These are phyloP conservation scores for Fusarium miscanthi DNA, from an alignment of 2,329 filamentous ascomycete species.

Conservation along the genomic window DNA sequence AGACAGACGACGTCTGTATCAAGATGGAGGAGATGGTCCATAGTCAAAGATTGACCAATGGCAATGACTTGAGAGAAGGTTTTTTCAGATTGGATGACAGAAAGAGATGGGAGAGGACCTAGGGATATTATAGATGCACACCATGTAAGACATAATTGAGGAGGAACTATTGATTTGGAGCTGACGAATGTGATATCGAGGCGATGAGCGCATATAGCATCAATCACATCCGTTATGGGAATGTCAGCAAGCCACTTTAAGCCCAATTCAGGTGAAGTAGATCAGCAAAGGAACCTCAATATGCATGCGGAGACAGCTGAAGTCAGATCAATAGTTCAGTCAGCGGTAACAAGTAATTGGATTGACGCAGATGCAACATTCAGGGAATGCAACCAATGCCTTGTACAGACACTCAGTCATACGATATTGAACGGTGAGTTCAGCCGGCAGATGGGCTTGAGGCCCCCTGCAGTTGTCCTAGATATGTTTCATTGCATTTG, in stretches of 20 bases:
- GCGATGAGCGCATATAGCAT: not conserved
- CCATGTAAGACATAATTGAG: not conserved
- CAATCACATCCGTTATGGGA: not conserved
- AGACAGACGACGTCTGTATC: conserved; percentile 32
- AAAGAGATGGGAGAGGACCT: not conserved
- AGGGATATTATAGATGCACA: not conserved
- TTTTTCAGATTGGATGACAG: not conserved
- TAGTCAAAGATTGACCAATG: not conserved
- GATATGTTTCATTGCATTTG: not conserved
- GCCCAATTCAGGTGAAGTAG: not conserved
- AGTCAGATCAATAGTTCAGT: not conserved
- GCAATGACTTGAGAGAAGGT: not conserved
- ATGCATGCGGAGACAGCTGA: not conserved
- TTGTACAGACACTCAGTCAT: not conserved
- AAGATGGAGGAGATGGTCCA: conserved; percentile 32
- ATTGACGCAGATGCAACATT: not conserved
- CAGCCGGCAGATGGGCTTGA: not conserved
- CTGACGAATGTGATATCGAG: not conserved
- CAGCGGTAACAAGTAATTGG: not conserved
- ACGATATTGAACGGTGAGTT: no score
- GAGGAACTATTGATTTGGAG: not conserved
- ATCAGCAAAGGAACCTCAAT: not conserved
- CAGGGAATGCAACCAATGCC: not conserved
- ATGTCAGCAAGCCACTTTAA: not conserved
- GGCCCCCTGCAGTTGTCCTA: not conserved